phyloP scores from a whole-genome alignment of 2,329 filamentous ascomycete species.

The Fusarium chuoi region DNA sequence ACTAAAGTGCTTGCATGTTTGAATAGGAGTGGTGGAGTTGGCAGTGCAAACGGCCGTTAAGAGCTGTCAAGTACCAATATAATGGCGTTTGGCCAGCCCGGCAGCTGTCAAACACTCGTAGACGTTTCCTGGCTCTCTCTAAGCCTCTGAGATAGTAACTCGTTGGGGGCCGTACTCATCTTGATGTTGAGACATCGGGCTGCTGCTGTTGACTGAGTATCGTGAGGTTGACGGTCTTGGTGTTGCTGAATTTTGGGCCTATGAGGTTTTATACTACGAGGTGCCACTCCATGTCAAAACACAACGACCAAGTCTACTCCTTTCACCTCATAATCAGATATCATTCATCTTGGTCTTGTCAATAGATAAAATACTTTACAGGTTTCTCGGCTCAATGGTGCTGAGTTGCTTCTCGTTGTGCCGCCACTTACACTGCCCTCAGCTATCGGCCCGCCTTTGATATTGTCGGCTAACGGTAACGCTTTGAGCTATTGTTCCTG shows the following conservation, averaged over 20 bases:
- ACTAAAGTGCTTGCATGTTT: not conserved
- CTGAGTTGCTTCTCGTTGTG: not conserved
- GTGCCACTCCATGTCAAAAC: not conserved
- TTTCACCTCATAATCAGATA: not conserved
- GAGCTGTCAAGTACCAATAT: not conserved
- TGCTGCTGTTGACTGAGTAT: constrained; percentile 1
- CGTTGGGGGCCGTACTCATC: too few species aligned
- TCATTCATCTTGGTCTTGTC: not conserved
- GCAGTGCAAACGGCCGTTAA: constrained; percentile 9
- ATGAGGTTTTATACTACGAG: not conserved
- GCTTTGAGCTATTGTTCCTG: not conserved
- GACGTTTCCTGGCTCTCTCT: not conserved
- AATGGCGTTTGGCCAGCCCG: not conserved
- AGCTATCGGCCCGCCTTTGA: constrained; percentile 13
- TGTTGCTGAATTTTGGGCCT: not conserved
- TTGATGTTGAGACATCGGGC: not conserved
- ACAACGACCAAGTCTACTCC: not conserved
- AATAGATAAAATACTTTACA: not conserved
- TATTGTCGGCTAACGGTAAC: constrained; percentile 10
- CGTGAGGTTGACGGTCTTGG: not conserved
- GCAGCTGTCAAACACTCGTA: not conserved
- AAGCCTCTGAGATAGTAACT: not conserved
- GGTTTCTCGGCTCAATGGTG: not conserved
- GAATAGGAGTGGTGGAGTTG: not conserved
- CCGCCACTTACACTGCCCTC: not conserved